Evolutionary conservation across 148 eudicot species (phyloP).

Genomic region (Euryodendron excelsum): DNA sequence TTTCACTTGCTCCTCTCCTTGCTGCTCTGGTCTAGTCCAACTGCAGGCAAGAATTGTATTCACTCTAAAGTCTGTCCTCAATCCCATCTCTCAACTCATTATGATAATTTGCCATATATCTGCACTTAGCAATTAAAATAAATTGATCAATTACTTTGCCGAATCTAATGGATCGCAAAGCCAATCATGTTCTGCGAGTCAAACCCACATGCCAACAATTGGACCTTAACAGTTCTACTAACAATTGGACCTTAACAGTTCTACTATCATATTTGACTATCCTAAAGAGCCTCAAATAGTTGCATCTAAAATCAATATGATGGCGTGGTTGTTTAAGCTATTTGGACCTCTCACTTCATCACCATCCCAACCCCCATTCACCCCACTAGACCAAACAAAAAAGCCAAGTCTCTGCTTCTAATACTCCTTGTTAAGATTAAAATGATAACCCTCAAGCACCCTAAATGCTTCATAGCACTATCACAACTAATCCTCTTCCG

Average conservation of each 20-base stretch:
- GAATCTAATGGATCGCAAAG: background rate
- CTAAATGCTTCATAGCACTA: background rate
- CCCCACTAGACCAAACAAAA: too few species aligned
- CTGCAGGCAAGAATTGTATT: background rate
- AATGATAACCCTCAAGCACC: background rate
- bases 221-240: background rate
- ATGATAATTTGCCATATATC: background rate
- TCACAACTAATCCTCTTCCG: background rate
- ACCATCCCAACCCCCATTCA: too few species aligned
- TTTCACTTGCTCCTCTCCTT: background rate
- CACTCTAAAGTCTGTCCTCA: background rate
- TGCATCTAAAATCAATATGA: too few species aligned
- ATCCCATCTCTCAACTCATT: background rate
- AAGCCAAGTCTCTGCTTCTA: too few species aligned
- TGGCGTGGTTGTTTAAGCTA: too few species aligned
- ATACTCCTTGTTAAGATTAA: too few species aligned
- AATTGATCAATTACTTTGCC: background rate
- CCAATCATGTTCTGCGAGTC: background rate
- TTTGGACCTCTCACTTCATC: too few species aligned
- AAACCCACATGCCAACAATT: background rate
- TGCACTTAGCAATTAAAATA: too few species aligned
- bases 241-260: too few species aligned
- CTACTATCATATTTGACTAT: too few species aligned
- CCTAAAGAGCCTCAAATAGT: too few species aligned
- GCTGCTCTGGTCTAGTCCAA: background rate